A percentile compares a stretch with the other conserved stretches of the same genome.
These are phyloP conservation scores for Nasturtium officinale DNA, from an alignment of 345 rosid species.

Conservation along the genomic window DNA sequence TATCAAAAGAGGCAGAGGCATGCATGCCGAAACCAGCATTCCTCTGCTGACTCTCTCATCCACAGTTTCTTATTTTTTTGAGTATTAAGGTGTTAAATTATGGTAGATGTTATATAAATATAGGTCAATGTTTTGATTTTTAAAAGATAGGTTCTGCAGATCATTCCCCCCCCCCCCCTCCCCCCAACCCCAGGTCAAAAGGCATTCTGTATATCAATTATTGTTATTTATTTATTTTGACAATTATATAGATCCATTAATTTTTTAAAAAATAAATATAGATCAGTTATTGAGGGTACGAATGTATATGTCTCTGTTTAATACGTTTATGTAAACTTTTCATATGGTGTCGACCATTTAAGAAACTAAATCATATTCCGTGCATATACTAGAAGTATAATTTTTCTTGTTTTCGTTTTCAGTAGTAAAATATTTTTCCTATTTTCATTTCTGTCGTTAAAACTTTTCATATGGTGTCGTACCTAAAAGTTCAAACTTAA, in stretches of 20 bases:
- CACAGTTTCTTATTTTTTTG: background rate
- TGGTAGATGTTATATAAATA: background rate
- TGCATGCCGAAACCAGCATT: slow-evolving; percentile 38
- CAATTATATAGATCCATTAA: too few relatives aligned
- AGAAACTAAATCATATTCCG: background rate
- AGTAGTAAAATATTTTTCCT: background rate
- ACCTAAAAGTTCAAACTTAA: background rate
- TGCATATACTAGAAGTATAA: background rate
- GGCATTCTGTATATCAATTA: too few relatives aligned
- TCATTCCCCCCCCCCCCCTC: too few relatives aligned
- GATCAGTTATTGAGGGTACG: slow-evolving; percentile 33
- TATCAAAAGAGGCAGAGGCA: slow-evolving; percentile 41
- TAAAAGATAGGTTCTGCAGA: background rate
- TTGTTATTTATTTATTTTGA: too few relatives aligned
- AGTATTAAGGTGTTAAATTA: slow-evolving; percentile 5
- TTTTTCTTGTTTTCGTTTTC: background rate
- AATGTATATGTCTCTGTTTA: background rate
- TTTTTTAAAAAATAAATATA: background rate
- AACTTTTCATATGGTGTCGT: background rate
- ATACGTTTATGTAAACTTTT: slow-evolving; percentile 12
- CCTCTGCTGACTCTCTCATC: slow-evolving; percentile 24
- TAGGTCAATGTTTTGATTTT: background rate
- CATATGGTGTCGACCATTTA: slow-evolving; percentile 16
- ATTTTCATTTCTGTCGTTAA: background rate
- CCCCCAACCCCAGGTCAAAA: too few relatives aligned